These are phyloP conservation scores for Annulohypoxylon bovei DNA, from an alignment of 495 filamentous ascomycete species.

Conservation along the genomic window DNA sequence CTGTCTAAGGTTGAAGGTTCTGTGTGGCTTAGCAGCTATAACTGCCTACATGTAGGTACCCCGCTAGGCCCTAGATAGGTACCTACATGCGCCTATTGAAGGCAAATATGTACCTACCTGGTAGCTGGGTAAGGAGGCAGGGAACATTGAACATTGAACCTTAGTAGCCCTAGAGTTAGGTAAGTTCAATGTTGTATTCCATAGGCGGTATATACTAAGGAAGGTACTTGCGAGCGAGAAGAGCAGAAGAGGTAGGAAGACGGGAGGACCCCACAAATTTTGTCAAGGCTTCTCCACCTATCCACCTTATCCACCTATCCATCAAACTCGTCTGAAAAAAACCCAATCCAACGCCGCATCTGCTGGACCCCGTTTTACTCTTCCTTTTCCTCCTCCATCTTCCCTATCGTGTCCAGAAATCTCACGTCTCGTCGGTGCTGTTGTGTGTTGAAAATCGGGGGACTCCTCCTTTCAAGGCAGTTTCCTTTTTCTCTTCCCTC, in stretches of 20 bases:
- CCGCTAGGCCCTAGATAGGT: not conserved
- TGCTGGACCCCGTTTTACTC: constrained; percentile 45
- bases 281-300: constrained; percentile 32
- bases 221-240: constrained; percentile 7
- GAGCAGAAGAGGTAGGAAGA: not conserved
- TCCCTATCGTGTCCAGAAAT: constrained; percentile 45
- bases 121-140: not conserved
- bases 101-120: not conserved
- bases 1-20: not conserved
- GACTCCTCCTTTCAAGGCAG: constrained; percentile 61
- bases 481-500: constrained; percentile 59
- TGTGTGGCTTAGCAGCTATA: constrained; percentile 19
- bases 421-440: constrained; percentile 49
- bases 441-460: constrained; percentile 57
- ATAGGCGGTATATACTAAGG: not conserved
- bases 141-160: too few species aligned
- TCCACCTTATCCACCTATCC: constrained; percentile 24
- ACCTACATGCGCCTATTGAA: not conserved
- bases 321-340: constrained; percentile 41
- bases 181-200: not conserved
- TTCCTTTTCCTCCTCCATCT: constrained; percentile 47
- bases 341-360: constrained; percentile 42
- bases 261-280: constrained; percentile 11
- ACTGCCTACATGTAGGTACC: not conserved
- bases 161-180: not conserved